Base-by-base conservation (phyloP, 345 rosid genomes). In the Ceriops decandra region DNA sequence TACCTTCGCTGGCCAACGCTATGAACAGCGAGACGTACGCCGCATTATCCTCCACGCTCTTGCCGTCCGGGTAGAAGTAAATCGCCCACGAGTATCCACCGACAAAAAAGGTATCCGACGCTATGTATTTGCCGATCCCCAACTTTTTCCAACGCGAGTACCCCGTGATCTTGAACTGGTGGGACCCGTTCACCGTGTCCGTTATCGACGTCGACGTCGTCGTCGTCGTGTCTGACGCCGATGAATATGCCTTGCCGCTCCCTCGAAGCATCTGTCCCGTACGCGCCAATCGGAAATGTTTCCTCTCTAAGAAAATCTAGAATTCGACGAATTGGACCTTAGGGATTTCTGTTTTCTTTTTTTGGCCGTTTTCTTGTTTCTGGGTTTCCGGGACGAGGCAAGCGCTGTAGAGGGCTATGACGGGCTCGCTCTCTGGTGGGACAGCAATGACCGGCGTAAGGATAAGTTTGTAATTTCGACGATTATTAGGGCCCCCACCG, bases 231-330 rank as follows among this genome's bases (percentile, higher is more conserved):
- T 36, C 27, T 33, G 71, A 72, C 22, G 75, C n/a, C 5, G 66
- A 66, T 0, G 82, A 65, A 2, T 85, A 64, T 21, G 82, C 51
- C 15, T 81, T 60, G 79, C 36, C 65, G 76, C 60, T 65, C 16
- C 79, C 82, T 46, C 77, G 71, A 31, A 57, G 61, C 64, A 81
- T 62, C 80, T 68, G 79, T 62, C 85, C 90, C 85, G 47, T 11
- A 82, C 82, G 68, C 71, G 75, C 68, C 31, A 54, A n/a, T 46
- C 9, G 31, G n/a, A 46, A 11, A 6, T 3, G 17, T 5, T 59
- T 36, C 68, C 22, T 21, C 62, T 31, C 63, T 52, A 74, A 68
- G 78, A 68, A 66, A 74, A 80, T 62, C 66, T 66, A 71, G 79
- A 79, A 42, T 13, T 42, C 49, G 49, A 42, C 19, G 19, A 42